Evolutionary conservation across 805 yeast species (phyloP).

Genomic region (Starmerella geochares): DNA sequence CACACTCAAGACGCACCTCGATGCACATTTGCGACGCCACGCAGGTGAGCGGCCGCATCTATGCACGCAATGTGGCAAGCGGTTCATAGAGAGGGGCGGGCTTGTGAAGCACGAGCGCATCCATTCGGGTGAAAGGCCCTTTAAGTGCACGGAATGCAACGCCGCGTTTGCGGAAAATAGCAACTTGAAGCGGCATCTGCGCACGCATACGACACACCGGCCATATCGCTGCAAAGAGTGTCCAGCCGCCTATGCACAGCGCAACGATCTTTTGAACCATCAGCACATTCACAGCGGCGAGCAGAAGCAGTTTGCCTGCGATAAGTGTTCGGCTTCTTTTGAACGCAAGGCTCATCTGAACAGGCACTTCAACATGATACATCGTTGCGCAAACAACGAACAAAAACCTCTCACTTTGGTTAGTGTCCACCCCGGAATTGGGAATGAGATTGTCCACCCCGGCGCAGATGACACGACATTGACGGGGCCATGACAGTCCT

Average conservation of each 20-base stretch:
- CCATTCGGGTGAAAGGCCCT: neutral
- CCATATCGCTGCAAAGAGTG: neutral
- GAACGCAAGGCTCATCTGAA: neutral
- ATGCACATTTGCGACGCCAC: neutral
- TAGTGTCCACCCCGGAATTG: neutral
- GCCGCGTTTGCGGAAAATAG: neutral
- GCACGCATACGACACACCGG: neutral
- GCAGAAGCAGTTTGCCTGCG: neutral
- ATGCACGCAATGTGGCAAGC: neutral
- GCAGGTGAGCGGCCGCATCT: neutral
- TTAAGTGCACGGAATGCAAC: neutral
- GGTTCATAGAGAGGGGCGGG: neutral
- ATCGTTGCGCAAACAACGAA: neutral
- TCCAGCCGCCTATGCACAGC: neutral
- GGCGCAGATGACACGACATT: too few relatives aligned
- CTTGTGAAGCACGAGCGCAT: neutral
- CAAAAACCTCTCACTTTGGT: neutral
- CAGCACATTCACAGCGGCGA: neutral
- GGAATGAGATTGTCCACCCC: too few relatives aligned
- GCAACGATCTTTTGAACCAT: neutral
- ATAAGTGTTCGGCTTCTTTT: neutral
- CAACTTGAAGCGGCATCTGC: neutral
- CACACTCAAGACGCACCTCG: neutral
- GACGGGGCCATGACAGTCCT: too few relatives aligned
- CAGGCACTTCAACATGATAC: neutral